Percentiles rank a stretch among this genome's conserved stretches.
phyloP scores from a whole-genome alignment of 2,329 filamentous ascomycete genomes.

The Coniella vitis region DNA sequence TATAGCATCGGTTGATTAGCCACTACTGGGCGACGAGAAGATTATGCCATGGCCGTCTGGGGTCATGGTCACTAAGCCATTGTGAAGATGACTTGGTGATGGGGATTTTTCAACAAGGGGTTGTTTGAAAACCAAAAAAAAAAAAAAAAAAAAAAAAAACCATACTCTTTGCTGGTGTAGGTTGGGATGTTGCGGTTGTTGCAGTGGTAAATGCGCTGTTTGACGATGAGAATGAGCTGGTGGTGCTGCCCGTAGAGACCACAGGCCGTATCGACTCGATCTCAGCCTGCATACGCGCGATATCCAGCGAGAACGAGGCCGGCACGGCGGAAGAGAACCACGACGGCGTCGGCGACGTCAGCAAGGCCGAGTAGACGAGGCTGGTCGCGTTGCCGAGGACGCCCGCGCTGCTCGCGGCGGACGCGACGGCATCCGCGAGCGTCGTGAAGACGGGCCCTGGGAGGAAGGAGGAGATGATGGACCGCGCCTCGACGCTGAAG shows the following conservation, averaged over 20 bases:
- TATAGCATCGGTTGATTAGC: too few relatives aligned
- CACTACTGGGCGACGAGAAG: too few relatives aligned
- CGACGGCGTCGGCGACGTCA: not conserved
- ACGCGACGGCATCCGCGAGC: not conserved
- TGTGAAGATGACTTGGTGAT: too few relatives aligned
- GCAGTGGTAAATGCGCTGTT: not conserved
- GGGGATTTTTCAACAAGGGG: too few relatives aligned
- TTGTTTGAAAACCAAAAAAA: not conserved
- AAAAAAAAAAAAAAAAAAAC: too few relatives aligned
- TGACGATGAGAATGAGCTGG: not conserved
- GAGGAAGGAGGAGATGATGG: not conserved
- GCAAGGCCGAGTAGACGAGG: conserved; percentile 1
- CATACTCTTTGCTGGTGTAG: too few relatives aligned
- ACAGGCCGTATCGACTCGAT: not conserved
- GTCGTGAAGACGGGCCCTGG: not conserved
- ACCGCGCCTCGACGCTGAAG: too few relatives aligned
- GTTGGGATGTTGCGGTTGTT: not conserved
- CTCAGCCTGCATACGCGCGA: not conserved
- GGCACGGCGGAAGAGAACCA: conserved; percentile 8
- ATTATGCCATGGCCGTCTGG: too few relatives aligned
- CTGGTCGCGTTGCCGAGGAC: not conserved
- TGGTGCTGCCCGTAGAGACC: not conserved
- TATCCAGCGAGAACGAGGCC: not conserved
- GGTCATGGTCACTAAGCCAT: too few relatives aligned
- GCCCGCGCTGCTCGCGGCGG: not conserved